Base-by-base conservation (phyloP, 2,329 filamentous ascomycete species). In the Hypoxylon rubiginosum region DNA sequence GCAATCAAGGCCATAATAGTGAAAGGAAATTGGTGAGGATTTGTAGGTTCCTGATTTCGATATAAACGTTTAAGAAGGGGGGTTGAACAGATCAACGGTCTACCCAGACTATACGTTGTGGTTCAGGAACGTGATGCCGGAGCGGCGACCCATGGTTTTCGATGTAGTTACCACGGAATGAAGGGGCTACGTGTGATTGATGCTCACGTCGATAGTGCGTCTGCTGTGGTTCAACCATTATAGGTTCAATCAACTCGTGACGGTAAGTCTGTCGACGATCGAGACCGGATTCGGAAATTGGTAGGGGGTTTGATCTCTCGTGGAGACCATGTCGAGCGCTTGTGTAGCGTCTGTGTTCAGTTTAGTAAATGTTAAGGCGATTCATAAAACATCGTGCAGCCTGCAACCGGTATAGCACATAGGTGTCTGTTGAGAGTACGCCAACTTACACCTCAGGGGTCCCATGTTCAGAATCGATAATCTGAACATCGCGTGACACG, bases 401-500 rank as follows among this genome's bases (percentile, higher is more conserved):
- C 32, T 43, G 19, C 1, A 17, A 39, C 19, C 36, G 15, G 30
- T 26, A 13, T 43, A 32, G 10, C 21, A 36, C 39, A 36, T 53
- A 36, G 17, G 8, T 49, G 45, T 55, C 28, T 41, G 28, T 3
- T 45, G 17, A 30, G 17, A 39, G 5, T 49, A 50, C 36, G 41
- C 21, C 13, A 19, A 72, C 72, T 75, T 70, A 76, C 74, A 66
- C 60, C 58, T 70, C 71, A 34, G 58, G 53, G 36, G 49, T 63
- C 26, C 62, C 62, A 36, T 53, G 56, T 28, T 57, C 65, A 21
- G 52, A 46, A 36, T 51, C 53, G 8, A 63, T 50, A 30, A 51
- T 53, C 58, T 68, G 67, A 21, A 39, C 50, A n/a, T 62, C 65
- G 43, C 63, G 57, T 10, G 32, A 51, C 9, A 56, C 34, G 52